Base-by-base conservation (phyloP, 1,284 basidiomycete species). In the Leccinum fallax region DNA sequence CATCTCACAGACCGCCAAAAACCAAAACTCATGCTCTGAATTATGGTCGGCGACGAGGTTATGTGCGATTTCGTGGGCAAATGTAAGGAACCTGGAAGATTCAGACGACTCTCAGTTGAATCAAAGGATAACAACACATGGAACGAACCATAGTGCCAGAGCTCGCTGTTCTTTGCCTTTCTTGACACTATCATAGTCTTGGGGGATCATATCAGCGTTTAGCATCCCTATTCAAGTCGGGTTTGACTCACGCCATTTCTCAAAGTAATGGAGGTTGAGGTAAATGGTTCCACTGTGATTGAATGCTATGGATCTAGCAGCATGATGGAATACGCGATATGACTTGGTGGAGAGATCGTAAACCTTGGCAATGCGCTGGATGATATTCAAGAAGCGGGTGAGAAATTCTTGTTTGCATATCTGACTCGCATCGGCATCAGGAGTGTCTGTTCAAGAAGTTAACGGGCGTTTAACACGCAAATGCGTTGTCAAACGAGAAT, bases 211-310 rank as follows among this genome's bases (percentile, higher is more conserved):
- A 36, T 61, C 52, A 55, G 34, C 10, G 24, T 5, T 34, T 0
- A 13, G 11, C 24, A 83, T 34, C 28, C 2, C 11, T 49, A 15
- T 21, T 24, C 19, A 51, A 52, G 15, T 36, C 7, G 13, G 15
- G 3, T 38, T 36, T 24, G 4, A 58, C 89, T 78, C 73, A 93
- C 91, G 94, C 94, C 93, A 55, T 28, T 28, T 28, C 70, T 92
- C 83, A 67, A 88, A 97, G 74, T 90, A 97, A 53, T 93, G 82
- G 28, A 95, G 79, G 74, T 98, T 99, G 66, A 97, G 79, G 78
- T 95, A 98, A 36, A 99, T 82, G 61, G 89, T 89, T 2, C 93
- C 94, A 53, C 87, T 87, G 28, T 94, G 83, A 76, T 99, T 99
- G 81, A 98, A 98, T 0, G 95, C 96, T 62, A 98, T 97, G 32